phyloP scores from a whole-genome alignment of 2,329 filamentous ascomycete species.

The Fusarium virguliforme region DNA sequence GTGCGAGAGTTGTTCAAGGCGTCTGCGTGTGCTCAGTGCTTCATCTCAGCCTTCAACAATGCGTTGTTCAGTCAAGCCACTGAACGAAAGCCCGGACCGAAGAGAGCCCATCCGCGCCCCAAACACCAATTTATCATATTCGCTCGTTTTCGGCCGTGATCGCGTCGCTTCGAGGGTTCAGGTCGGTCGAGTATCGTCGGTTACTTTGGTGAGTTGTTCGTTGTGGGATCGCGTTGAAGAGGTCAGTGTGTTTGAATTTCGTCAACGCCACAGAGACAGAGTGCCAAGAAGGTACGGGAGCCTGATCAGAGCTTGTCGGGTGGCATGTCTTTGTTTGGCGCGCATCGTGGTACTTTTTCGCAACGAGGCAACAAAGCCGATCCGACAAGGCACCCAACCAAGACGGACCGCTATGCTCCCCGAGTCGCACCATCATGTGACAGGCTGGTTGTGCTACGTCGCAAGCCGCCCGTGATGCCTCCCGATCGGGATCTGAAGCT shows the following conservation, averaged over 20 bases:
- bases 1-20: background rate
- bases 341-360: slow-evolving; percentile 2
- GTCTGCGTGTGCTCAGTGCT: background rate
- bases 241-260: slow-evolving; percentile 7
- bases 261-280: slow-evolving; percentile 2
- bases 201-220: background rate
- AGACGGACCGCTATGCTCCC: background rate
- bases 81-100: background rate
- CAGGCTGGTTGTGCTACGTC: background rate
- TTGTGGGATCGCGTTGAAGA: background rate
- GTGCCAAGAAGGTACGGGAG: background rate
- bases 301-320: background rate
- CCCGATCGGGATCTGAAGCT: background rate
- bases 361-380: slow-evolving; percentile 4
- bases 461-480: background rate
- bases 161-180: background rate
- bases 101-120: background rate
- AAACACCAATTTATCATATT: background rate
- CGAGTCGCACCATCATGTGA: slow-evolving; percentile 3
- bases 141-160: background rate
- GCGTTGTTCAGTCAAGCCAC: background rate
- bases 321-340: background rate
- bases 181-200: background rate
- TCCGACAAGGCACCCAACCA: background rate
- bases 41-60: background rate